Conservation (phyloP, 2,329 filamentous ascomycete genomes). For the Aspergillus viridinutans region DNA sequence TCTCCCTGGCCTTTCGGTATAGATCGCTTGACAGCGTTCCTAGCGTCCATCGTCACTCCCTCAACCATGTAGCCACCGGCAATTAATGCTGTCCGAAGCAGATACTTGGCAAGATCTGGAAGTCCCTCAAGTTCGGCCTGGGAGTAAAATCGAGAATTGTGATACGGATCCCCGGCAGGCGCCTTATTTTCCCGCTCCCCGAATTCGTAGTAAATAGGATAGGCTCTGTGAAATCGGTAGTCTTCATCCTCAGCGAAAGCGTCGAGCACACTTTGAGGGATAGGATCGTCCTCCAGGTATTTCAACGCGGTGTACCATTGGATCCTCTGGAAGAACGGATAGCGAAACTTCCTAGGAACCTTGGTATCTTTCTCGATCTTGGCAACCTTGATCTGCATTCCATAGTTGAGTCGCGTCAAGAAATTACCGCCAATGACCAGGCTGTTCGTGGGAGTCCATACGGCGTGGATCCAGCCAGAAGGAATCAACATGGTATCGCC, state of each 20-base stretch:
- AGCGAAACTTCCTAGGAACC: conserved; percentile 61
- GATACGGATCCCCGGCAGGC: conserved; percentile 49
- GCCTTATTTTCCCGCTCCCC: conserved; percentile 51
- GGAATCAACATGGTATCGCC: conserved; percentile 69
- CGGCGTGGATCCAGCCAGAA: conserved; percentile 68
- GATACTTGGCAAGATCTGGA: conserved; percentile 56
- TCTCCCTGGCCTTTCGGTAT: conserved; percentile 62
- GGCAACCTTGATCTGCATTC: conserved; percentile 62
- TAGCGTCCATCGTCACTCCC: conserved; percentile 54
- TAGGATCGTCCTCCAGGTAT: conserved; percentile 60
- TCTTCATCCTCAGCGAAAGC: conserved; percentile 53
- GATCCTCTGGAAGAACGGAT: conserved; percentile 65
- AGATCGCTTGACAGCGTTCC: conserved; percentile 58
- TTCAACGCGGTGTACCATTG: conserved; percentile 65
- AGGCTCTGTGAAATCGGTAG: conserved; percentile 50
- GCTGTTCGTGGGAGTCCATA: conserved; percentile 67
- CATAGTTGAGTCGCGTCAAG: conserved; percentile 60
- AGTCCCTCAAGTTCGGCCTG: conserved; percentile 60
- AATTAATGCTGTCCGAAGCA: conserved; percentile 61
- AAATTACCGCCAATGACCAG: conserved; percentile 70
- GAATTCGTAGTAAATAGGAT: conserved; percentile 57
- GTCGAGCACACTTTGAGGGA: conserved; percentile 55
- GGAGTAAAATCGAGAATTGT: conserved; percentile 59
- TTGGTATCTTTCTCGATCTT: conserved; percentile 66
- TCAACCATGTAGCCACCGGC: conserved; percentile 56